Percentiles rank a stretch among this genome's conserved stretches.
phyloP scores from a whole-genome alignment of 1,284 basidiomycete species.

The Taiwanofungus camphoratus region DNA sequence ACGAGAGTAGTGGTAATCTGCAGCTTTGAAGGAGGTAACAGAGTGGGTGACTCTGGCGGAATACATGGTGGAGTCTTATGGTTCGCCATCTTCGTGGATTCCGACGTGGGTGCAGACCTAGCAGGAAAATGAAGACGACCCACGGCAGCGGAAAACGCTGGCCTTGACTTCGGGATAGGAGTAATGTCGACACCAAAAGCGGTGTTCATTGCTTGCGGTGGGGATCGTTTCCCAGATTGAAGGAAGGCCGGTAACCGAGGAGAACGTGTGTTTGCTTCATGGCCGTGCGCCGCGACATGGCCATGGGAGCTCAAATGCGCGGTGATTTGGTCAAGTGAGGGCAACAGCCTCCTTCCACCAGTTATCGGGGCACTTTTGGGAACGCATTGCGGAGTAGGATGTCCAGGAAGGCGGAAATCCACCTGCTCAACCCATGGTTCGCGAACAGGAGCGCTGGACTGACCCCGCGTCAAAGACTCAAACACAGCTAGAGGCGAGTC shows the following conservation, averaged over 20 bases:
- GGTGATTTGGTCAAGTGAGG: conserved; percentile 72
- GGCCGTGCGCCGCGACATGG: conserved; percentile 18
- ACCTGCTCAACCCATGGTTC: conserved; percentile 61
- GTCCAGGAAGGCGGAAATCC: conserved; percentile 47
- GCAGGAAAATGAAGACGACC: conserved; percentile 42
- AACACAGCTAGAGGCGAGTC: conserved; percentile 57
- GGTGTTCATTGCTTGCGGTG: conserved; percentile 14
- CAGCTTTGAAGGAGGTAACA: conserved; percentile 34
- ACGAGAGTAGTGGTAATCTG: conserved; percentile 46
- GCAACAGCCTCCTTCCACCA: conserved; percentile 33
- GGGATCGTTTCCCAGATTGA: conserved; percentile 19
- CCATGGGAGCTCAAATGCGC: conserved; percentile 45
- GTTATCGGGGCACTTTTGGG: conserved; percentile 13
- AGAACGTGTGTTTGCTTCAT: conserved; percentile 15
- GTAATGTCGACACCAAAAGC: conserved; percentile 4
- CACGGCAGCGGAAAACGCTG: conserved; percentile 37
- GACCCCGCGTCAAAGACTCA: conserved; percentile 40
- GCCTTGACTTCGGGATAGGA: conserved; percentile 22
- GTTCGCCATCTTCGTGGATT: conserved; percentile 25
- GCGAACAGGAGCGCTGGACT: conserved; percentile 27
- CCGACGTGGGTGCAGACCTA: conserved; percentile 18
- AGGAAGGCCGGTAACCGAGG: conserved; percentile 43
- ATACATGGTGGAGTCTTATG: conserved; percentile 18
- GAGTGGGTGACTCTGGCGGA: conserved; percentile 29
- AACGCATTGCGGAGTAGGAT: conserved; percentile 17